These are phyloP conservation scores for Byssochlamys sp. DNA, from an alignment of 2,329 filamentous ascomycete genomes.

Conservation along the genomic window DNA sequence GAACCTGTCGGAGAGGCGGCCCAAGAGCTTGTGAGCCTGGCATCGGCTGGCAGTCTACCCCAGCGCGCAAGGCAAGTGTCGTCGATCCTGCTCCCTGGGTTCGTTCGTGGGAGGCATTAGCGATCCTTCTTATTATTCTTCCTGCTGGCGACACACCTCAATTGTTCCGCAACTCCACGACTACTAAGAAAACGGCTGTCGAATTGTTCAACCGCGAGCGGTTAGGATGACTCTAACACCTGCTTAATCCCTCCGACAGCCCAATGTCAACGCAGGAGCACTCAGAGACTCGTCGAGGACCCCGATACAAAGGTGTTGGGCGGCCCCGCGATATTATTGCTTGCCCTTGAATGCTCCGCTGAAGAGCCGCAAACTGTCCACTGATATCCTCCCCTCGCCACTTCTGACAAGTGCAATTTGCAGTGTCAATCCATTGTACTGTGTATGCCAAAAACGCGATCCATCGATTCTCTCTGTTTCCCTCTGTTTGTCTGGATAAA, in stretches of 20 bases:
- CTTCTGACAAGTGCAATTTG: not conserved
- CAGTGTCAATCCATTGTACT: not conserved
- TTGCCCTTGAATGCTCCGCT: not conserved
- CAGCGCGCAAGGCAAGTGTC: not conserved
- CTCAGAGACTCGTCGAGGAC: not conserved
- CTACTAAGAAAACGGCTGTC: not conserved
- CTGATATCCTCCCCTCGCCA: not conserved
- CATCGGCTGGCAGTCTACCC: not conserved
- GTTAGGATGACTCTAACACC: not conserved
- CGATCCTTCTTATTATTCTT: not conserved
- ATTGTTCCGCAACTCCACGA: not conserved
- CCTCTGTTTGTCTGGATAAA: not conserved
- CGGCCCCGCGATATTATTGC: not conserved
- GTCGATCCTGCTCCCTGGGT: not conserved
- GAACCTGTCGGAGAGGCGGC: not conserved
- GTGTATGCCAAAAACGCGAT: not conserved
- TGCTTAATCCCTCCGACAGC: not conserved
- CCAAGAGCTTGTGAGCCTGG: conserved; percentile 1
- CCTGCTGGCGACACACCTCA: not conserved
- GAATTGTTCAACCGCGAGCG: not conserved
- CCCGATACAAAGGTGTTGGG: not conserved
- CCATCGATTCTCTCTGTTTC: not conserved
- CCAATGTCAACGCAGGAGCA: conserved; percentile 1
- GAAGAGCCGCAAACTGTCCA: not conserved
- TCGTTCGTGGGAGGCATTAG: not conserved